Base-by-base conservation (phyloP, 169 alveolate species). In the Plasmodium vivax region DNA sequence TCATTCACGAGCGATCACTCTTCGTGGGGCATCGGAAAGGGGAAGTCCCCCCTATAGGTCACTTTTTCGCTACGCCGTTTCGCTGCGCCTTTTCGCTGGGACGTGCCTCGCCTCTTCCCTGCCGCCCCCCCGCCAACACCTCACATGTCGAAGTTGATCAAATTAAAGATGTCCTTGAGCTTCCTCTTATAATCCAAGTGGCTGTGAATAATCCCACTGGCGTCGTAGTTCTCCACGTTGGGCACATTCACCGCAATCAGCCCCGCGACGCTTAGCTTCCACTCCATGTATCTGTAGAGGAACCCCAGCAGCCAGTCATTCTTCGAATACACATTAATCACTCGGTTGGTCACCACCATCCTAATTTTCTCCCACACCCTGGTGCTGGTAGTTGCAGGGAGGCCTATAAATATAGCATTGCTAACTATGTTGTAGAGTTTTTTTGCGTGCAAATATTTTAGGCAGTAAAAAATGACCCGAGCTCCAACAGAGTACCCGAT, bases 401-500 rank as follows among this genome's bases (percentile, higher is more conserved):
- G 95, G 19, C 99, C 99, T 90, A 98, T 96, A 82, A 98, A 92
- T 43, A 97, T 97, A 84, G 96, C 98, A 88, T 97, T 98, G 91
- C 96, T 95, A 45, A 98, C 97, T 82, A 95, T 87, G 94, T 96
- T 95, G 74, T 97, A 93, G 75, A 96, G 92, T 51, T 96, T 93
- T 95, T 95, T 83, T 79, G 95, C 95, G 92, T 97, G 94, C 75
- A 98, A 95, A 62, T 97, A 97, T 95, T 97, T 96, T 68, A 98
- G 95, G 38, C 98, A 96, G 83, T 97, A 95, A 92, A 96, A 96
- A 34, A 98, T 96, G 45, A 97, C 98, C 7, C 99, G 96, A 16
- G 99, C 99, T 27, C 99, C 99, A 96, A 98, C 97, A 92, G 98
- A 95, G 95, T 97, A 97, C 38, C 99, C 99, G 23, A 98, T 96